Conservation (phyloP, 176 grass and related monocot species). For the Eleusine indica region DNA sequence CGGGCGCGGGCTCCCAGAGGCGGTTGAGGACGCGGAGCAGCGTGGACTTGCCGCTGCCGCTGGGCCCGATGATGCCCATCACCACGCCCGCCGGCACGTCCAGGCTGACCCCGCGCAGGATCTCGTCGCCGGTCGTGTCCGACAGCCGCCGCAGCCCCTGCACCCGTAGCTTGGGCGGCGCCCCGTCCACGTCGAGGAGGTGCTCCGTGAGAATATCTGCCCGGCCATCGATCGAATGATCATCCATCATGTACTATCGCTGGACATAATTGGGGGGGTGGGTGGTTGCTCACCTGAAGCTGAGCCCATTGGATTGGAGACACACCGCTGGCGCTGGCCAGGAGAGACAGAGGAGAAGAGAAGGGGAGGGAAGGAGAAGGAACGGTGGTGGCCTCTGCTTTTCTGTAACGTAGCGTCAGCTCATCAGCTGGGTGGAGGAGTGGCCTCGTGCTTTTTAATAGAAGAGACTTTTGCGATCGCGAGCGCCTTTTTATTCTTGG, state of each 20-base stretch:
- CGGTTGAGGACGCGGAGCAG: conserved; percentile 92
- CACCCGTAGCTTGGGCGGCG: conserved; percentile 70
- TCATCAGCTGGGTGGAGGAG: background rate
- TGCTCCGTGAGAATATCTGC: conserved; percentile 65
- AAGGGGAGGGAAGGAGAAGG: background rate
- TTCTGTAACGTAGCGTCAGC: background rate
- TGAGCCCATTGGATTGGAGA: conserved; percentile 40
- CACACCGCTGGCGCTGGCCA: background rate
- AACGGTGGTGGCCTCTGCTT: background rate
- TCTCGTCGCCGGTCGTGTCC: conserved; percentile 62
- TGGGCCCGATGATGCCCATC: conserved; percentile 88
- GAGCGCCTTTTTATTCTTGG: background rate
- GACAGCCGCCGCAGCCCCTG: conserved; percentile 55
- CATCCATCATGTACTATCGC: too few species aligned
- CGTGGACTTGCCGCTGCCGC: conserved; percentile 98
- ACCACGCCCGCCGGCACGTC: conserved; percentile 75
- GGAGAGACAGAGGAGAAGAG: background rate
- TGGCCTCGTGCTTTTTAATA: background rate
- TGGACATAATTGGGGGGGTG: background rate
- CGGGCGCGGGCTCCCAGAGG: conserved; percentile 77
- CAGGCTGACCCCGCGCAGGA: conserved; percentile 64
- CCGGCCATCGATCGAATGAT: background rate
- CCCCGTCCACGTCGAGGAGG: conserved; percentile 61
- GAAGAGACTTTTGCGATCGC: background rate
- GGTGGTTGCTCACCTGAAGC: conserved; percentile 40